Conservation (phyloP, 176 grass and related monocot genomes). For the Areca catechu region DNA sequence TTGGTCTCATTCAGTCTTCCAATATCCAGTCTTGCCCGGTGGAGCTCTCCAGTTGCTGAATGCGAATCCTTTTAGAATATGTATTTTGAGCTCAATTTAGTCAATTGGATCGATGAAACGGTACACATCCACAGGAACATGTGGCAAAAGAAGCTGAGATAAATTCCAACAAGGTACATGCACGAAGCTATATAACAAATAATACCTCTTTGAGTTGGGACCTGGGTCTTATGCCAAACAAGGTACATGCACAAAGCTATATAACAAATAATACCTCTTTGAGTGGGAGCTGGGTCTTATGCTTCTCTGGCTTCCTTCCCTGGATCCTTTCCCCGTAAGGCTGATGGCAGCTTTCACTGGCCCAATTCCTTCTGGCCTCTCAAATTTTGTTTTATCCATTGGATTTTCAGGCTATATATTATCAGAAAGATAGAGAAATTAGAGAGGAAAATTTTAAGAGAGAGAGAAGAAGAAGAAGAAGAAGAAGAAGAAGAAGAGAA, state of each 20-base stretch:
- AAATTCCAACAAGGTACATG: too few species aligned
- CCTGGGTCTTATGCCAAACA: slow-evolving; percentile 7
- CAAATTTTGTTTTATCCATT: slow-evolving; percentile 46
- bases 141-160: too few species aligned
- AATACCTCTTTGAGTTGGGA: slow-evolving; percentile 44
- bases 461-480: too few species aligned
- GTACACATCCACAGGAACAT: not conserved
- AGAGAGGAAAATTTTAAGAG: too few species aligned
- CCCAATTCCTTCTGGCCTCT: slow-evolving; percentile 28
- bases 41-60: slow-evolving; percentile 28
- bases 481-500: too few species aligned
- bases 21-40: slow-evolving; percentile 22
- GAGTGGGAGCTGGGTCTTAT: slow-evolving; percentile 9
- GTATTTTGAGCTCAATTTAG: too few species aligned
- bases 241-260: too few species aligned
- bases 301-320: slow-evolving; percentile 35
- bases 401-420: slow-evolving; percentile 1
- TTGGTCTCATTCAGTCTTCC: slow-evolving; percentile 40
- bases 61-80: slow-evolving; percentile 33
- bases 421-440: too few species aligned
- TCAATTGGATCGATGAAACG: not conserved
- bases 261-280: slow-evolving; percentile 40
- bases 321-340: slow-evolving; percentile 72
- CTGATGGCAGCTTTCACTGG: slow-evolving; percentile 63
- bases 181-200: not conserved